Evolutionary conservation across 305 asterid species (phyloP).

Genomic region (Fraxinus sp.): DNA sequence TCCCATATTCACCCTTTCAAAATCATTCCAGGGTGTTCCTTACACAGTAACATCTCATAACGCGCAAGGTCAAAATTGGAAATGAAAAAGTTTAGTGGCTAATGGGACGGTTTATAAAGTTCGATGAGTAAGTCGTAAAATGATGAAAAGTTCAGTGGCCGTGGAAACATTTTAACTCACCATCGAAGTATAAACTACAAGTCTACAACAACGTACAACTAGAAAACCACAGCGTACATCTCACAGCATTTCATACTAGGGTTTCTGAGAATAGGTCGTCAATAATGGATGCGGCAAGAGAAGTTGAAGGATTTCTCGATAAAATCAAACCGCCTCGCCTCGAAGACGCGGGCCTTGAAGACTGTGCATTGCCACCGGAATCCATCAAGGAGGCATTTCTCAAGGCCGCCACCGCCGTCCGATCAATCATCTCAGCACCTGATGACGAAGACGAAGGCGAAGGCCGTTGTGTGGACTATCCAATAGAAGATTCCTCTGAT

Average conservation of each 20-base stretch:
- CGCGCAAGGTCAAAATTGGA: background rate
- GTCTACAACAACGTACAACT: background rate
- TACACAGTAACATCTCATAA: background rate
- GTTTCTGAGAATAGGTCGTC: background rate
- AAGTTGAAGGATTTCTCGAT: constrained; percentile 43
- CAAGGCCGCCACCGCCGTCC: constrained; percentile 77
- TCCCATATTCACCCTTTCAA: background rate
- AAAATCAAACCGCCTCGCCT: constrained; percentile 66
- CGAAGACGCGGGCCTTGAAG: constrained; percentile 94
- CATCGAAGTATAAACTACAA: background rate
- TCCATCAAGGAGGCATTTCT: constrained; percentile 69
- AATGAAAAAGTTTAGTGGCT: background rate
- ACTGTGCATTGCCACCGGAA: constrained; percentile 83
- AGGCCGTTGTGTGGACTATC: constrained; percentile 55
- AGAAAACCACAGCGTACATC: background rate
- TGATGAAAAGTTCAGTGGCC: too few species aligned
- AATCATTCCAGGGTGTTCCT: background rate
- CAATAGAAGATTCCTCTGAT: constrained; percentile 59
- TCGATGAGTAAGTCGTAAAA: too few species aligned
- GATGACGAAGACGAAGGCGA: constrained; percentile 39
- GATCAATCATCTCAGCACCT: constrained; percentile 49
- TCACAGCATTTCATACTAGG: background rate
- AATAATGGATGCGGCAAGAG: constrained; percentile 46
- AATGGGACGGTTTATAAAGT: too few species aligned
- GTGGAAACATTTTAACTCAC: too few species aligned